These are phyloP conservation scores for Russula virescens DNA, from an alignment of 768 basidiomycete species.

Conservation along the genomic window DNA sequence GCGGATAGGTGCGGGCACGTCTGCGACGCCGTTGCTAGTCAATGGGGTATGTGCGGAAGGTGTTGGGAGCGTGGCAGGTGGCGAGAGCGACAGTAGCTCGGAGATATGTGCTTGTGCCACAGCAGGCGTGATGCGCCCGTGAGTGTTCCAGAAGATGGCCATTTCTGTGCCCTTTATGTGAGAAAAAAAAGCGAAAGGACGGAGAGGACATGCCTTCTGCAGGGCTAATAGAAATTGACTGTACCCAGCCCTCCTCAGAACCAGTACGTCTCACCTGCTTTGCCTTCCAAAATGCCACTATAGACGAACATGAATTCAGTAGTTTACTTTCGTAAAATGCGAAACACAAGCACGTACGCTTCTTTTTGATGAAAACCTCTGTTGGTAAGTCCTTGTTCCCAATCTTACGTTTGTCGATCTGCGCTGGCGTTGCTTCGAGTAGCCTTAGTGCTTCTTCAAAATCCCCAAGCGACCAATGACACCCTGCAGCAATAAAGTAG, in stretches of 20 bases:
- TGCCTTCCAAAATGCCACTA: slow-evolving; percentile 70
- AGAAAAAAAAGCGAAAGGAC: neutral
- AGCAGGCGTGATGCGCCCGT: slow-evolving; percentile 49
- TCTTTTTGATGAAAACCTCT: slow-evolving; percentile 73
- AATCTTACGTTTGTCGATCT: slow-evolving; percentile 56
- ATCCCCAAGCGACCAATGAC: slow-evolving; percentile 53
- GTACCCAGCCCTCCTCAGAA: slow-evolving; percentile 44
- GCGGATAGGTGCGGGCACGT: slow-evolving; percentile 28
- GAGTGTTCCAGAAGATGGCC: slow-evolving; percentile 75
- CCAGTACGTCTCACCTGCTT: slow-evolving; percentile 57
- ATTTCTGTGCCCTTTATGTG: slow-evolving; percentile 44
- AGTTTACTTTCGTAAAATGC: neutral
- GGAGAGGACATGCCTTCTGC: slow-evolving; percentile 52
- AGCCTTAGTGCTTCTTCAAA: slow-evolving; percentile 53
- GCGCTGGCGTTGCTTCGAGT: slow-evolving; percentile 53
- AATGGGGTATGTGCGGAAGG: slow-evolving; percentile 26
- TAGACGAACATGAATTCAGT: neutral
- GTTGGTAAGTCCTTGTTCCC: slow-evolving; percentile 67
- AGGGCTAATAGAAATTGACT: slow-evolving; percentile 57
- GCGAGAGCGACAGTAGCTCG: slow-evolving; percentile 47
- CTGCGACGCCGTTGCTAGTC: slow-evolving; percentile 20
- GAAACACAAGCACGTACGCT: slow-evolving; percentile 41
- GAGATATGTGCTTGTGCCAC: slow-evolving; percentile 56
- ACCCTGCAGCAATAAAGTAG: slow-evolving; percentile 73
- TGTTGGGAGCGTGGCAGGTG: slow-evolving; percentile 34